Evolutionary conservation across 2,329 filamentous ascomycete genomes (phyloP), one percentile per base, ranked within the genome.

Genomic region (Fusarium concolor): DNA sequence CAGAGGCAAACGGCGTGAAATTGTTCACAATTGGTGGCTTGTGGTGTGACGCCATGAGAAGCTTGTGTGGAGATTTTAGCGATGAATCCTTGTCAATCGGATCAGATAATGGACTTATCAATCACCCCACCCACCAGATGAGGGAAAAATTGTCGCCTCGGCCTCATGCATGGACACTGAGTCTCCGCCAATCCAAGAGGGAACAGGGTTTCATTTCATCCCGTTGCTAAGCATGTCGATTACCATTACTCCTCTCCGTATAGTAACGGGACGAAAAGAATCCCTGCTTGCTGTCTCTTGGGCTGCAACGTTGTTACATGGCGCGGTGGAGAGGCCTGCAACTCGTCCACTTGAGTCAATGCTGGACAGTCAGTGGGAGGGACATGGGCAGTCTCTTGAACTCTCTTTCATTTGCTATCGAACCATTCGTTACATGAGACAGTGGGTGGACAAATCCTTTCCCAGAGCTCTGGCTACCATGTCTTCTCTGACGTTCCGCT

Each of bases 21-120:
- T n/a, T 42, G 26, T 22, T 26, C 44, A 39, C 38, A 22, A 20
- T 9, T 18, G 24, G 46, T 41, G 57, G 37, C 47, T 42, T 29
- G 29, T 52, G 39, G 64, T 44, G 65, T 68, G 64, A 68, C 61
- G 65, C 58, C 47, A 67, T 59, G 18, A 26, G 31, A 46, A 35
- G 59, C 45, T 62, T 50, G 28, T 57, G 43, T 60, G 53, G 56
- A 55, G 52, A 41, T 15, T 37, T 56, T 15, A 26, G 26, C 26
- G 17, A 26, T 6, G 10, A 11, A 62, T 41, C 66, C 66, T 62
- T 66, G 65, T 49, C 28, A 46, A 62, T 68, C 62, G 37, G 66
- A 68, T 68, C 66, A 68, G 66, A 68, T 68, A 68, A 67, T 62
- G 33, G 14, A 62, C 56, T 68, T 68, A 70, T 68, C 66, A 68